Conservation (phyloP, 2,329 filamentous ascomycete genomes). For the Sporothrix sp. region DNA sequence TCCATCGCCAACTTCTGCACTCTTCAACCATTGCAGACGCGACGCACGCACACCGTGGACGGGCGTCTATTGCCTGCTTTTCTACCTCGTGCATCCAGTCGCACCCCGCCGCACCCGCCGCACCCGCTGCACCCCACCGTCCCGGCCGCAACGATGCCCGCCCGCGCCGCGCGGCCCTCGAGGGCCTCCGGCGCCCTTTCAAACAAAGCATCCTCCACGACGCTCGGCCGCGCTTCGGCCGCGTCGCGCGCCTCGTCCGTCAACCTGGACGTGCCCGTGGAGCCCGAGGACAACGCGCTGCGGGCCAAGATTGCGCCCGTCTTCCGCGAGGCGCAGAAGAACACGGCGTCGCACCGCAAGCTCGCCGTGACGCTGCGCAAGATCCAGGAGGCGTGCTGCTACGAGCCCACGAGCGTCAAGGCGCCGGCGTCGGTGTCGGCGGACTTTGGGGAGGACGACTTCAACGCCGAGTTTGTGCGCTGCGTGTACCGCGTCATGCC, state of each 20-base stretch:
- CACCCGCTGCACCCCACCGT: neutral
- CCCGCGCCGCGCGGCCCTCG: slow-evolving; percentile 38
- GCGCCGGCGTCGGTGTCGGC: slow-evolving; percentile 37
- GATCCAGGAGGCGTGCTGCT: slow-evolving; percentile 76
- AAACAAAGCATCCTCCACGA: slow-evolving; percentile 31
- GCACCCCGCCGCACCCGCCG: too few species aligned
- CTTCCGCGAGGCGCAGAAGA: slow-evolving; percentile 77
- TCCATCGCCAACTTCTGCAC: slow-evolving; percentile 9
- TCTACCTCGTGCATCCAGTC: slow-evolving; percentile 1
- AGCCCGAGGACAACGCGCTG: slow-evolving; percentile 59
- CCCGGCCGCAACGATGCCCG: slow-evolving; percentile 37
- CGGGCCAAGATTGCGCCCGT: slow-evolving; percentile 63
- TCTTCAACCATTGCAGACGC: slow-evolving; percentile 9
- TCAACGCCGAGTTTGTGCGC: slow-evolving; percentile 75
- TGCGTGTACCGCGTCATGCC: slow-evolving; percentile 74
- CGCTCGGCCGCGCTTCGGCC: slow-evolving; percentile 33
- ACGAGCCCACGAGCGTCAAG: slow-evolving; percentile 42
- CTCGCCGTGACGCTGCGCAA: slow-evolving; percentile 80
- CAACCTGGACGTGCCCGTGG: slow-evolving; percentile 51
- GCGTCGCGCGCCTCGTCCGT: slow-evolving; percentile 39
- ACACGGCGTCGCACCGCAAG: slow-evolving; percentile 82
- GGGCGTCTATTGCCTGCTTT: neutral
- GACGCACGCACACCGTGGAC: neutral
- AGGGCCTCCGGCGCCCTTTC: slow-evolving; percentile 32
- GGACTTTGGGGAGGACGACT: slow-evolving; percentile 74